Conservation (phyloP, 768 basidiomycete species). For the Suillus occidentalis region DNA sequence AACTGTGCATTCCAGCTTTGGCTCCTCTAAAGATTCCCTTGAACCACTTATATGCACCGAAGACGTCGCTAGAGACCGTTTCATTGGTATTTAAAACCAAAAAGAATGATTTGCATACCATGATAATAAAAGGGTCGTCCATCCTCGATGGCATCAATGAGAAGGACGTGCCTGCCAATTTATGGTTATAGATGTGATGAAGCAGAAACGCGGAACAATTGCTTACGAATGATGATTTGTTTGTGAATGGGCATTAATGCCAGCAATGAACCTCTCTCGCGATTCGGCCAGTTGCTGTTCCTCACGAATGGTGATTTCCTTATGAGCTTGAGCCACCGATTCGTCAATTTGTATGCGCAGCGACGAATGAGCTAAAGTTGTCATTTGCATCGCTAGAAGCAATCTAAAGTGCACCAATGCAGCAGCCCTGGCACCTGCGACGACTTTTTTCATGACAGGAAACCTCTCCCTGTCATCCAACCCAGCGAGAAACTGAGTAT, state of each 20-base stretch:
- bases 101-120: neutral
- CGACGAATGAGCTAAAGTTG: slow-evolving; percentile 6
- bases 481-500: slow-evolving; percentile 16
- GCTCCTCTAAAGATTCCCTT: slow-evolving; percentile 20
- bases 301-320: slow-evolving; percentile 6
- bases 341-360: slow-evolving; percentile 13
- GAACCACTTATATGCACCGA: slow-evolving; percentile 15
- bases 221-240: slow-evolving; percentile 10
- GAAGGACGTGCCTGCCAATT: slow-evolving; percentile 7
- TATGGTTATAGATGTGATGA: neutral
- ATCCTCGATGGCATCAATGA: slow-evolving; percentile 6
- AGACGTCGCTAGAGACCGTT: neutral
- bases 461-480: slow-evolving; percentile 7
- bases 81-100: neutral
- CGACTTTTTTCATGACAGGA: slow-evolving; percentile 7
- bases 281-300: slow-evolving; percentile 13
- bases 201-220: neutral
- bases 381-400: neutral
- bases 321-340: neutral
- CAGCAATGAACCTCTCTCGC: slow-evolving; percentile 19
- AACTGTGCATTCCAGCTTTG: slow-evolving; percentile 19
- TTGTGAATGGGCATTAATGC: slow-evolving; percentile 18
- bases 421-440: neutral
- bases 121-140: neutral
- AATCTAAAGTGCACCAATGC: neutral